A percentile compares a stretch with the other conserved stretches of the same genome.
phyloP scores from a whole-genome alignment of 345 rosid genomes.

The Hypericum perforatum region DNA sequence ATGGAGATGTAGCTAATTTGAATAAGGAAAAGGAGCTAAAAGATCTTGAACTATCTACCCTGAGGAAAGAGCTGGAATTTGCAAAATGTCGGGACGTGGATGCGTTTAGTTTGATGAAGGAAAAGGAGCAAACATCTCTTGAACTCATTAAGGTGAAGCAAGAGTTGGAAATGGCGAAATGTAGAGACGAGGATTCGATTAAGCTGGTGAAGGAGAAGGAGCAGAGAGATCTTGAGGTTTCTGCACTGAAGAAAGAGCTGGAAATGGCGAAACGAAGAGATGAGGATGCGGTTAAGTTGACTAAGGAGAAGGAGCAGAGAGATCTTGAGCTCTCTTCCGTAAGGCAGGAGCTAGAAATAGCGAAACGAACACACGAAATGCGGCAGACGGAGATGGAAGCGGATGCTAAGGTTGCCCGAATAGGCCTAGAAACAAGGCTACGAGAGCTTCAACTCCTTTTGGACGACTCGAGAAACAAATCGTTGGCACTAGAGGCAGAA shows the following conservation, averaged over 20 bases:
- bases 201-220: constrained; percentile 32
- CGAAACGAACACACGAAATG: constrained; percentile 36
- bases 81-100: constrained; percentile 6
- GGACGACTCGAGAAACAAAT: too few relatives aligned
- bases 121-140: background rate
- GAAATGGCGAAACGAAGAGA: constrained; percentile 9
- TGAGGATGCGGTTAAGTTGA: constrained; percentile 9
- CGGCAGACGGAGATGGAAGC: constrained; percentile 42
- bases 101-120: background rate
- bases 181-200: constrained; percentile 30
- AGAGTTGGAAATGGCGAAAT: constrained; percentile 35
- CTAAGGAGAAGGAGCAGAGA: constrained; percentile 30
- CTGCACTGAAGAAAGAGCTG: constrained; percentile 23
- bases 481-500: constrained; percentile 24
- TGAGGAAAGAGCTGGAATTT: constrained; percentile 23
- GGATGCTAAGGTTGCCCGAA: constrained; percentile 41
- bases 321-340: constrained; percentile 23
- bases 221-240: constrained; percentile 12
- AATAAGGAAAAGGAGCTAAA: constrained; percentile 27
- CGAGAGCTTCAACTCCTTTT: too few relatives aligned
- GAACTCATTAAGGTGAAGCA: background rate
- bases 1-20: constrained; percentile 27
- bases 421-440: constrained; percentile 13
- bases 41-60: constrained; percentile 14
- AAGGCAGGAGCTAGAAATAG: constrained; percentile 40